phyloP scores from a whole-genome alignment of 805 yeast species.

The Dipodascus albidus region DNA sequence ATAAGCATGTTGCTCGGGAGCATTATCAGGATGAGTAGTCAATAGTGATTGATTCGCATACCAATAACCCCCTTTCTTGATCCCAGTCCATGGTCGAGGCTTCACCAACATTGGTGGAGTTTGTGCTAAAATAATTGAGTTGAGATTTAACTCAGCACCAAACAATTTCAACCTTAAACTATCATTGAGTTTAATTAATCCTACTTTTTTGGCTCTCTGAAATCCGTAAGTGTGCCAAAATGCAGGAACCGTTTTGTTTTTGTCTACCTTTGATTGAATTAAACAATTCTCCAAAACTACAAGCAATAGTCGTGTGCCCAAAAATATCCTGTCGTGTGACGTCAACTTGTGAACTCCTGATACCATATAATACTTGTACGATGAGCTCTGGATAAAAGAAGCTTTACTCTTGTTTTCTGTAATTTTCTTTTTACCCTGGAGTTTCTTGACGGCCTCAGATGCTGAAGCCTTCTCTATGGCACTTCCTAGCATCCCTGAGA shows the following conservation, averaged over 20 bases:
- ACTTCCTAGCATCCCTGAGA: conserved; percentile 68
- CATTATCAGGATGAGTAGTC: conserved; percentile 52
- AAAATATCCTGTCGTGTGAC: conserved; percentile 26
- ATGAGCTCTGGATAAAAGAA: too few relatives aligned
- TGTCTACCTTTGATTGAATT: conserved; percentile 47
- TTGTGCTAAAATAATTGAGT: conserved; percentile 68
- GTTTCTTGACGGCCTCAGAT: conserved; percentile 8
- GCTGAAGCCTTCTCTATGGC: conserved; percentile 76
- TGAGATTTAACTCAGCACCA: conserved; percentile 41
- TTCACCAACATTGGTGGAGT: conserved; percentile 81
- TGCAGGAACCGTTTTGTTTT: conserved; percentile 84
- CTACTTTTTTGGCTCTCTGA: conserved; percentile 64
- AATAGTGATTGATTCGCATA: conserved; percentile 53
- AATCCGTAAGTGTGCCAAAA: conserved; percentile 82
- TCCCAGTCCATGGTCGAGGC: conserved; percentile 81
- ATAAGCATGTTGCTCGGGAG: conserved; percentile 85
- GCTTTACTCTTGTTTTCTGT: too few relatives aligned
- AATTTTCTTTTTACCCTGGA: conserved; percentile 23
- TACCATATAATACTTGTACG: too few relatives aligned
- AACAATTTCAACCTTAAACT: conserved; percentile 54
- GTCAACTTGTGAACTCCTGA: conserved; percentile 32
- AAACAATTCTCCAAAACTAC: conserved; percentile 35
- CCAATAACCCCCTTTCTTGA: conserved; percentile 77
- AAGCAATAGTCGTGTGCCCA: conserved; percentile 24
- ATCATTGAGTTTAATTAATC: conserved; percentile 68